phyloP scores from a whole-genome alignment of 192 early-diverging fungal genomes.

The Funneliformis mosseae region DNA sequence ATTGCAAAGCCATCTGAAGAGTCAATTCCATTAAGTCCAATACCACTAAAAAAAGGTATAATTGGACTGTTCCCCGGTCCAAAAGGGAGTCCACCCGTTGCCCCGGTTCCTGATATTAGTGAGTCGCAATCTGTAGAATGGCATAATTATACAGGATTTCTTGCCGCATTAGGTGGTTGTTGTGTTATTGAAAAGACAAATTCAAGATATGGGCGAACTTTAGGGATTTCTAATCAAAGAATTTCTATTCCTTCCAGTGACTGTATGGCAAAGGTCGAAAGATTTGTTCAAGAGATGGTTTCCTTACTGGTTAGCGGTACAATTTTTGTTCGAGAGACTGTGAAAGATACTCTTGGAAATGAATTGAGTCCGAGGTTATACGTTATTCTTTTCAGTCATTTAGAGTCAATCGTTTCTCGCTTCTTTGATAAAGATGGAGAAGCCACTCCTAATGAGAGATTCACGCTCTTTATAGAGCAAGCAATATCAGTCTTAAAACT shows the following conservation, averaged over 20 bases:
- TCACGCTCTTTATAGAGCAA: constrained; percentile 76
- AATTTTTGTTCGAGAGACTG: constrained; percentile 72
- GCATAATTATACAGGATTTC: constrained; percentile 82
- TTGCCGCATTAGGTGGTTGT: constrained; percentile 76
- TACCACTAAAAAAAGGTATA: constrained; percentile 12
- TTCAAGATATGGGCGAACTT: neutral
- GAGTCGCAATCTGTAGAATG: constrained; percentile 58
- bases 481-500: constrained; percentile 74
- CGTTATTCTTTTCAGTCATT: constrained; percentile 57
- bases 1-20: constrained; percentile 44
- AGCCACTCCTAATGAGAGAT: constrained; percentile 51
- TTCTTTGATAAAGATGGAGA: constrained; percentile 67
- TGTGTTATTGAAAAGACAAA: constrained; percentile 47
- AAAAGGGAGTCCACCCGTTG: neutral
- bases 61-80: neutral
- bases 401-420: constrained; percentile 57
- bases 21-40: constrained; percentile 25
- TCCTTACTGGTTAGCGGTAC: constrained; percentile 70
- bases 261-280: constrained; percentile 59
- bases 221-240: constrained; percentile 30
- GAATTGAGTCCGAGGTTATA: constrained; percentile 71
- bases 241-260: constrained; percentile 33
- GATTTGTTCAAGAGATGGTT: constrained; percentile 72
- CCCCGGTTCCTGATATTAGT: constrained; percentile 28
- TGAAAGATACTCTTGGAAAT: constrained; percentile 73